A percentile compares a stretch with the other conserved stretches of the same genome.
These are phyloP conservation scores for Dothiorella sarmentorum DNA, from an alignment of 2,329 filamentous ascomycete genomes.

Conservation along the genomic window DNA sequence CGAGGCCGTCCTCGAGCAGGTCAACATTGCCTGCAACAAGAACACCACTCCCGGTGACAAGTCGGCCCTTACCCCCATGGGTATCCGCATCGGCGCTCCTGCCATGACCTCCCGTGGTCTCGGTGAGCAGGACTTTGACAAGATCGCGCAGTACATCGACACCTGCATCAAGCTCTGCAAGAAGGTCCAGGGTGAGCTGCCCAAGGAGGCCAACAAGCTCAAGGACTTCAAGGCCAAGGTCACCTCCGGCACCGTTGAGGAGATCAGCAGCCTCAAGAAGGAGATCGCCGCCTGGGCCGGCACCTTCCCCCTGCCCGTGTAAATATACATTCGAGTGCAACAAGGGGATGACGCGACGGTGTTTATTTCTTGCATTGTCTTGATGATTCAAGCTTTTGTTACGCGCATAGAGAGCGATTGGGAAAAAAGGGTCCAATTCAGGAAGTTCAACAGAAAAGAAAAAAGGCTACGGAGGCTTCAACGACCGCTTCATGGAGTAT, in stretches of 20 bases:
- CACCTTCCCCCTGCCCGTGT: constrained; percentile 87
- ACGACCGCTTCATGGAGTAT: constrained; percentile 17
- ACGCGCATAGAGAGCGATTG: background rate
- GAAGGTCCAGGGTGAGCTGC: constrained; percentile 76
- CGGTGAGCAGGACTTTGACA: constrained; percentile 75
- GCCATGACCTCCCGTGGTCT: constrained; percentile 99
- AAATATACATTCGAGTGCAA: constrained; percentile 22
- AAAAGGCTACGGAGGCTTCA: constrained; percentile 6
- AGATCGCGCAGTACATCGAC: constrained; percentile 84
- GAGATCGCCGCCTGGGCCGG: constrained; percentile 86
- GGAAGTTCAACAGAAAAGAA: constrained; percentile 16
- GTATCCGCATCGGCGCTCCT: constrained; percentile 88
- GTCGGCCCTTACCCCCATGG: constrained; percentile 88
- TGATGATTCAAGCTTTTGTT: background rate
- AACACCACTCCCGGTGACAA: constrained; percentile 96
- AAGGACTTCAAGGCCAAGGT: constrained; percentile 99
- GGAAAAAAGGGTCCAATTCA: background rate
- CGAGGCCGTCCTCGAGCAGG: constrained; percentile 92
- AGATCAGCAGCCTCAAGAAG: constrained; percentile 81
- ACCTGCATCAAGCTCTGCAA: constrained; percentile 84
- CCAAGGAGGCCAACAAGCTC: constrained; percentile 98
- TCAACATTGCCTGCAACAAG: constrained; percentile 99
- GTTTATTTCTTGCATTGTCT: constrained; percentile 11
- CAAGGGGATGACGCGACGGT: background rate
- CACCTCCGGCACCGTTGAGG: constrained; percentile 68